Evolutionary conservation across 2,329 filamentous ascomycete genomes (phyloP).

Genomic region (Hymenoscyphus salicellus): DNA sequence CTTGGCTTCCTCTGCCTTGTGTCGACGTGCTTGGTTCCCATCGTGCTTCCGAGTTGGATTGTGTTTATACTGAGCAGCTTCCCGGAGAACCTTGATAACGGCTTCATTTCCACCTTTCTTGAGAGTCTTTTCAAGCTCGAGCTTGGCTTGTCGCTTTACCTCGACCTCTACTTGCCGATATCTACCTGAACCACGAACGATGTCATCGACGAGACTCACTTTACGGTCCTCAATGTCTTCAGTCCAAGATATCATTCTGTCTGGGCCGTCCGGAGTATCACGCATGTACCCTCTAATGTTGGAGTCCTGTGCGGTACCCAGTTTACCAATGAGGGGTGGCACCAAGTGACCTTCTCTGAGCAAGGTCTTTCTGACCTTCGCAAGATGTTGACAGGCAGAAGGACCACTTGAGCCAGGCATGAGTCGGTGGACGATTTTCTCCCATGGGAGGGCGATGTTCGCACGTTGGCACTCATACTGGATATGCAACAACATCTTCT

Average conservation of each 20-base stretch:
- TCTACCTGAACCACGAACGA: slow-evolving; percentile 30
- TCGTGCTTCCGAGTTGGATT: neutral
- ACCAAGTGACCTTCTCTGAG: slow-evolving; percentile 33
- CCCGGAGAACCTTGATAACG: too few relatives aligned
- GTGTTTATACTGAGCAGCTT: neutral
- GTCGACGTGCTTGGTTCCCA: neutral
- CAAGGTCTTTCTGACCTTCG: slow-evolving; percentile 28
- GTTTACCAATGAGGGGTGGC: slow-evolving; percentile 30
- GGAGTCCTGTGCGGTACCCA: slow-evolving; percentile 1
- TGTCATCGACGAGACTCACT: slow-evolving; percentile 21
- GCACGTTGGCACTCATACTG: slow-evolving; percentile 40
- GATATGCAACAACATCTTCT: slow-evolving; percentile 44
- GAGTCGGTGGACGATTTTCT: slow-evolving; percentile 29
- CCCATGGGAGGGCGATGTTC: slow-evolving; percentile 28
- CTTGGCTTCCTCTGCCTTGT: neutral
- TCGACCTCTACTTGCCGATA: slow-evolving; percentile 21
- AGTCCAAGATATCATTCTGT: slow-evolving; percentile 22
- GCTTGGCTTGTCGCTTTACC: neutral
- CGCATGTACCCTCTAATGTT: slow-evolving; percentile 28
- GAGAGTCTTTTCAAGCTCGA: neutral
- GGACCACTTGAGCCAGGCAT: slow-evolving; percentile 27
- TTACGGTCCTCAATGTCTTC: slow-evolving; percentile 26
- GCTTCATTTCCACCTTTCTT: neutral
- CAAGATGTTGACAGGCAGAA: slow-evolving; percentile 25
- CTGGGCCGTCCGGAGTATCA: slow-evolving; percentile 17